Evolutionary conservation across 2,329 filamentous ascomycete genomes (phyloP), one percentile per base, ranked within the genome.

Genomic region (Penicillium sp.): DNA sequence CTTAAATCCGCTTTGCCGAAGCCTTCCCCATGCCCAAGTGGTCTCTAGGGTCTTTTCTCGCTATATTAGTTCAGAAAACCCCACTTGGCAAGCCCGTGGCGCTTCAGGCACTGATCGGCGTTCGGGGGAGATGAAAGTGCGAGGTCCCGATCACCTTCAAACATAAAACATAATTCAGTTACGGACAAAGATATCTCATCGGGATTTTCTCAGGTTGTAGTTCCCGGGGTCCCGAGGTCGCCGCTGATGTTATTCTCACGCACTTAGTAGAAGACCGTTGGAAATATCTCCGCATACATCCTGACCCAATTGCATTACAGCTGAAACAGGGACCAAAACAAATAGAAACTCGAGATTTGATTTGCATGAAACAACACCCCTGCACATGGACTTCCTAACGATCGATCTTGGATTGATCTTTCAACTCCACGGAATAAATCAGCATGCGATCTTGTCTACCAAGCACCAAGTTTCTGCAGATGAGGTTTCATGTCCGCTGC

Each of bases 401-500:
- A 13, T 36, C 4, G 34, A 14, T 3, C 13, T 36, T 5, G 34
- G 5, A 36, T 36, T 36, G 13, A 36, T 36, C 34, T 7, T n/a
- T 13, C 3, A 13, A 36, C 34, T n/a, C 34, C 34, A n/a, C 34
- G n/a, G 14, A 36, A 36, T 36, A n/a, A n/a, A 36, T 36, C 13
- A 10, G 2, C 13, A 8, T 9, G 13, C 8, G 21, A 47, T 36
- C 27, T 22, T 5, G 16, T 24, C 49, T 63, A 69, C 67, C 67
- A 71, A n/a, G 57, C 62, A 16, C 62, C 62, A 16, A 69, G 50
- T 7, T 53, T 48, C 10, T 54, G 29, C 24, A 70, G 47, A 24
- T 51, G 36, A 21, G 45, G 3, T 55, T 67, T 68, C 68, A 70
- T 71, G 63, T 71, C 65, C n/a, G 57, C 60, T 21, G 68, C 66